Evolutionary conservation across 2,329 filamentous ascomycete genomes (phyloP).

Genomic region (Penicillium sclerotiorum): DNA sequence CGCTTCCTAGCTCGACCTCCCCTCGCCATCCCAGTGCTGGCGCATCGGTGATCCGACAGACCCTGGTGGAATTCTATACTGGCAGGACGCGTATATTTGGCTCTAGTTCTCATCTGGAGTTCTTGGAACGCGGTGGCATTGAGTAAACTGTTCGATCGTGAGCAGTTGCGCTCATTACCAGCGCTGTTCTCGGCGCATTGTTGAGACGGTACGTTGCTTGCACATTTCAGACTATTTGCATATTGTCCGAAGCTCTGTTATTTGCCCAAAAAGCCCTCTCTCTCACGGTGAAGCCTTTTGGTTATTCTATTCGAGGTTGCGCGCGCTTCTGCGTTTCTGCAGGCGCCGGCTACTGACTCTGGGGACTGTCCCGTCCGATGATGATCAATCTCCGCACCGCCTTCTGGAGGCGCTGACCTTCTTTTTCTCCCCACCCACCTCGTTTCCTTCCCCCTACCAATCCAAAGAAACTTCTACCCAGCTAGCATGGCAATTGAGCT

Average conservation of each 20-base stretch:
- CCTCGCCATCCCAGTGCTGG: conserved; percentile 25
- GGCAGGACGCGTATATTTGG: conserved; percentile 17
- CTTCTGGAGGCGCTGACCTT: conserved; percentile 33
- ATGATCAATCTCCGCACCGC: conserved; percentile 46
- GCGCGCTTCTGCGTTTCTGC: conserved; percentile 24
- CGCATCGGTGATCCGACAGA: conserved; percentile 21
- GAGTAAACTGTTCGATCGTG: conserved; percentile 37
- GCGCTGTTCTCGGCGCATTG: conserved; percentile 41
- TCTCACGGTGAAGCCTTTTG: background rate
- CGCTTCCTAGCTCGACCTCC: conserved; percentile 36
- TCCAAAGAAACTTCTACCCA: conserved; percentile 7
- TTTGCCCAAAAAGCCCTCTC: background rate
- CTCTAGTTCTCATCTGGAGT: conserved; percentile 2
- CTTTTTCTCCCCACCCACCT: conserved; percentile 23
- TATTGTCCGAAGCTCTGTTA: conserved; percentile 3
- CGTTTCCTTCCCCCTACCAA: conserved; percentile 18
- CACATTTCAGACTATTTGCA: conserved; percentile 16
- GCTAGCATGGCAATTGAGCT: conserved; percentile 29
- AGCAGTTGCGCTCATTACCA: conserved; percentile 34
- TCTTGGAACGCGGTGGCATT: conserved; percentile 28
- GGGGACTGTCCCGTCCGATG: conserved; percentile 31
- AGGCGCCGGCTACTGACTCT: conserved; percentile 29
- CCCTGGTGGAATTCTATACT: conserved; percentile 10
- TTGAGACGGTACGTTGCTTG: conserved; percentile 39
- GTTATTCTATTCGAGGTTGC: conserved; percentile 18